A percentile compares a stretch with the other conserved stretches of the same genome.
phyloP scores from a whole-genome alignment of 75 land plant genomes.

The Larix kaempferi region DNA sequence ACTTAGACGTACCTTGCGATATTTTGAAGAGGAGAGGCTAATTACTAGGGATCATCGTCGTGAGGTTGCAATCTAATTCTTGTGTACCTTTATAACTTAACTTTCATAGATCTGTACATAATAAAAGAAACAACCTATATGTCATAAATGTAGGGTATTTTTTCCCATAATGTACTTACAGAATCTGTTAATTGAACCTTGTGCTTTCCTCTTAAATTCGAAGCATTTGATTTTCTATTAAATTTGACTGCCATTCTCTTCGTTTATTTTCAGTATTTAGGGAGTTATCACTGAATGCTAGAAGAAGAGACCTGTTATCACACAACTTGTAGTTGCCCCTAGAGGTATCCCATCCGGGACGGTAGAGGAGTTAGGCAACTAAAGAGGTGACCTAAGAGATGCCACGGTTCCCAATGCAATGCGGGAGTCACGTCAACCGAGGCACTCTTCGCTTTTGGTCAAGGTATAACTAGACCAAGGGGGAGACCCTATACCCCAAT shows the following conservation, averaged over 20 bases:
- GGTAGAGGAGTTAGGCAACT: no score
- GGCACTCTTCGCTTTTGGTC: no score
- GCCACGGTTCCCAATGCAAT: no score
- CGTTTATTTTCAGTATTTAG: not conserved
- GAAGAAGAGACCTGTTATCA: not conserved
- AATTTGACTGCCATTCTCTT: not conserved
- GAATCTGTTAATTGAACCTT: not conserved
- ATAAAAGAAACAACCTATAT: not conserved
- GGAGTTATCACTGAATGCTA: not conserved
- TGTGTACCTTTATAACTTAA: not conserved
- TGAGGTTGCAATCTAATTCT: slow-evolving; percentile 49
- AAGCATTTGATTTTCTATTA: not conserved
- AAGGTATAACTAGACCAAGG: no score
- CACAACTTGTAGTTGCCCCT: no score
- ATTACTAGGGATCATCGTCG: slow-evolving; percentile 80
- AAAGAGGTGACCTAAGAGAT: no score
- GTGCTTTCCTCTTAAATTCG: not conserved
- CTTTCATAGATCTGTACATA: not conserved
- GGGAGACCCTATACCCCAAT: no score
- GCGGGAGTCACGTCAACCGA: no score
- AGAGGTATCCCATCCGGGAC: no score
- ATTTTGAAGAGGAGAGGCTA: slow-evolving; percentile 85
- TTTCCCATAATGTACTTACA: not conserved
- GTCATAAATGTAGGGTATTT: not conserved
- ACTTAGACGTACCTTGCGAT: slow-evolving; percentile 74